These are phyloP conservation scores for Sarcodon aspratus DNA, from an alignment of 768 basidiomycete species.

Conservation along the genomic window DNA sequence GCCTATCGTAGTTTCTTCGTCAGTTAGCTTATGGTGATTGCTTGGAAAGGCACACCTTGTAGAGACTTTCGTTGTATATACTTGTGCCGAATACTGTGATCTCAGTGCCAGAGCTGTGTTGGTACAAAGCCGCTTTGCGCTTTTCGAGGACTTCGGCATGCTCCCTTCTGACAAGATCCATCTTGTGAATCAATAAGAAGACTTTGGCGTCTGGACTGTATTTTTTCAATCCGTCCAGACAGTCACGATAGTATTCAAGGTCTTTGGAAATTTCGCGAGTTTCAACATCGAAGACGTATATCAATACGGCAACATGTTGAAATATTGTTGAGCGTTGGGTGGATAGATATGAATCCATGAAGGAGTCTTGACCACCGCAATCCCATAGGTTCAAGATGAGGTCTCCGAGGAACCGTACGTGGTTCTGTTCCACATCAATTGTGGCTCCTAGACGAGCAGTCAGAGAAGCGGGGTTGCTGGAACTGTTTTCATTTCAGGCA, in stretches of 20 bases:
- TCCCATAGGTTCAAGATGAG: conserved; percentile 97
- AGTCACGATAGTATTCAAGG: conserved; percentile 85
- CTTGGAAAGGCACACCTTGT: conserved; percentile 49
- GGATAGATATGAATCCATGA: conserved; percentile 95
- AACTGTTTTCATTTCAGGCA: conserved; percentile 32
- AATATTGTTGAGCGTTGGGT: conserved; percentile 92
- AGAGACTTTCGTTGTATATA: conserved; percentile 95
- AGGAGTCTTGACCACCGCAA: conserved; percentile 95
- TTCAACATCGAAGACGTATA: conserved; percentile 97
- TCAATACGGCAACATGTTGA: conserved; percentile 92
- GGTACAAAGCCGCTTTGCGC: conserved; percentile 63
- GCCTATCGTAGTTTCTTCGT: conserved; percentile 41
- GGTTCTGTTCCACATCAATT: conserved; percentile 96
- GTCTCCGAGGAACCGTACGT: conserved; percentile 93
- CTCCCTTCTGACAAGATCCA: conserved; percentile 80
- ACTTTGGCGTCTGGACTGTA: conserved; percentile 76
- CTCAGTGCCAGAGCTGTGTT: conserved; percentile 45
- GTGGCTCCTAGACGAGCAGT: conserved; percentile 91
- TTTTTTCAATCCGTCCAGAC: conserved; percentile 70
- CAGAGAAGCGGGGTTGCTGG: conserved; percentile 87
- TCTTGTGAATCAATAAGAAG: conserved; percentile 93
- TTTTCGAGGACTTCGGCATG: conserved; percentile 49
- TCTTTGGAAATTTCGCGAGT: conserved; percentile 78
- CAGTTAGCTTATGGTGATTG: conserved; percentile 1
- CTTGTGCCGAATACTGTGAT: conserved; percentile 85